Percentiles rank a stretch among this genome's conserved stretches.
Evolutionary conservation across 805 yeast genomes (phyloP).

Genomic region (Ascoidea rubescens): DNA sequence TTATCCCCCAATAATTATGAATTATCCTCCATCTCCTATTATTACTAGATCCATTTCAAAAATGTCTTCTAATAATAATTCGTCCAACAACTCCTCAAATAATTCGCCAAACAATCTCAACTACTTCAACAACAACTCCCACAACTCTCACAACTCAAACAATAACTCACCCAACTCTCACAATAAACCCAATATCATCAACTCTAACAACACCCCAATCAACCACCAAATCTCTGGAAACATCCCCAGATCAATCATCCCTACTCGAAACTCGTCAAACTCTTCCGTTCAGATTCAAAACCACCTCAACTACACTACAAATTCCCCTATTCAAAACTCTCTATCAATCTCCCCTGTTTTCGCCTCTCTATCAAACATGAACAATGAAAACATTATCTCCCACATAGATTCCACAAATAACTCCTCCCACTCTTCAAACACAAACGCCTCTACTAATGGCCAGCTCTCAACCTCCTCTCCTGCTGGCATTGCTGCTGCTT

Average conservation of each 20-base stretch:
- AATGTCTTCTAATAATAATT: too few relatives aligned
- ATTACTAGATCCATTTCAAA: neutral
- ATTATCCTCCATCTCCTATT: neutral
- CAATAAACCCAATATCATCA: too few relatives aligned
- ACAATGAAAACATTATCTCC: too few relatives aligned
- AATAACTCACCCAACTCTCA: neutral
- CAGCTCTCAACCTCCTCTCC: constrained; percentile 68
- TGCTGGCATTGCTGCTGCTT: constrained; percentile 77
- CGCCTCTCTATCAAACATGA: too few relatives aligned
- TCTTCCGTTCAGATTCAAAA: constrained; percentile 32
- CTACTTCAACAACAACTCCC: neutral
- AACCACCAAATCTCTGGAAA: neutral
- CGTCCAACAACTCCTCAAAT: neutral
- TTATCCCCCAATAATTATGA: constrained; percentile 14
- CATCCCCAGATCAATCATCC: constrained; percentile 61
- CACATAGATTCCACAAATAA: too few relatives aligned
- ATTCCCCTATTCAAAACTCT: too few relatives aligned
- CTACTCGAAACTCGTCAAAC: constrained; percentile 82
- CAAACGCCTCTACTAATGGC: neutral
- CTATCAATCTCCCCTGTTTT: too few relatives aligned
- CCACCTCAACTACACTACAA: too few relatives aligned
- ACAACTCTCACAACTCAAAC: neutral
- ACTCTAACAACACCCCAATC: neutral
- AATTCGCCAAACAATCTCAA: neutral
- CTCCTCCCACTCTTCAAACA: too few relatives aligned